Conservation (phyloP, 2,329 filamentous ascomycete species). For the Exophiala mesophila region DNA sequence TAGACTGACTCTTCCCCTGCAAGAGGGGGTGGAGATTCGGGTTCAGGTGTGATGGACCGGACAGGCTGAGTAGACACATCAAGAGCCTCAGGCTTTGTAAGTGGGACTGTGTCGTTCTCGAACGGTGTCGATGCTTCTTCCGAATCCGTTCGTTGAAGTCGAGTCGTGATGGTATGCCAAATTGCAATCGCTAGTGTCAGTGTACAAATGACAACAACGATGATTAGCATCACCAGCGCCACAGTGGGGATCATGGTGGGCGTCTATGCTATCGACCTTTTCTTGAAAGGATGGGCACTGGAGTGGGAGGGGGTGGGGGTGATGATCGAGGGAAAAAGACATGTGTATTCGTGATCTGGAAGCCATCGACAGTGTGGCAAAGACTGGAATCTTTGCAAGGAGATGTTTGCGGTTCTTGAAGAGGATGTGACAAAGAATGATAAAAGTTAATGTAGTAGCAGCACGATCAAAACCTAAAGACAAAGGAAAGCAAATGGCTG, state of each 20-base stretch:
- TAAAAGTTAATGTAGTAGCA: too few species aligned
- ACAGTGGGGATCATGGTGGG: slow-evolving; percentile 15
- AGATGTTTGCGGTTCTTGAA: too few species aligned
- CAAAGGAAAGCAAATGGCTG: too few species aligned
- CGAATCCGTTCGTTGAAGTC: neutral
- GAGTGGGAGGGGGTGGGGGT: too few species aligned
- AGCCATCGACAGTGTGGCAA: too few species aligned
- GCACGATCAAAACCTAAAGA: too few species aligned
- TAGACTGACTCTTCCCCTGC: slow-evolving; percentile 1
- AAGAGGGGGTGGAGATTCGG: slow-evolving; percentile 18
- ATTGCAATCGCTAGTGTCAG: slow-evolving; percentile 15
- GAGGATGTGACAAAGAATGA: too few species aligned
- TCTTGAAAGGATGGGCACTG: too few species aligned
- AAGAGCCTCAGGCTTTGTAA: slow-evolving; percentile 3
- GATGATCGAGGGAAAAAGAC: too few species aligned
- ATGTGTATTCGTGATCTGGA: too few species aligned
- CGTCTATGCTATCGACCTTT: neutral
- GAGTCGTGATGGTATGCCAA: slow-evolving; percentile 8
- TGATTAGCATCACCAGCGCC: slow-evolving; percentile 13
- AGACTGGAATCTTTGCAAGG: too few species aligned
- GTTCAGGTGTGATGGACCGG: slow-evolving; percentile 11
- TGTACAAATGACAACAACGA: slow-evolving; percentile 7
- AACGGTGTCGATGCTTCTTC: neutral
- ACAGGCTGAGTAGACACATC: neutral
- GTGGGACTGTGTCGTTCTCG: slow-evolving; percentile 4